Base-by-base conservation (phyloP, 805 yeast species). In the Ogataea chonburiensis region DNA sequence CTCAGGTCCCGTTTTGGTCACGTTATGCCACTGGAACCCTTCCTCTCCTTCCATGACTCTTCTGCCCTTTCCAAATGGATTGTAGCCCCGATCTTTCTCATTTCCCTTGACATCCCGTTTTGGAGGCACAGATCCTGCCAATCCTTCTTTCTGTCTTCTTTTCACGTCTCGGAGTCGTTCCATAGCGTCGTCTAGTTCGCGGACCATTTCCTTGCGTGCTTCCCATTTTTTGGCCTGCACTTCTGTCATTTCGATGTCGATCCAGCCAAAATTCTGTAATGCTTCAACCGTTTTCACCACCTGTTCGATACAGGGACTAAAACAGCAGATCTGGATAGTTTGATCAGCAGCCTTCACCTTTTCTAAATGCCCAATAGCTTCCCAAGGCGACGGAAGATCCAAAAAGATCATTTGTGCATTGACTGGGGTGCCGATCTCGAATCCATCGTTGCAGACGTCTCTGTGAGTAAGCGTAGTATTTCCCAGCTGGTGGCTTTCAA, bases 231-330 rank as follows among this genome's bases (percentile, higher is more conserved):
- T 77, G 6, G 89, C 86, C 26, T 83, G 81, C 31, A 88, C 80
- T 56, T 91, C 98, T 3, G 91, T 94, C 89, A 87, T 85, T 61
- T 93, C 96, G 15, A 93, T 79, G 12, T 76, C 72, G 5, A 75
- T 71, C 96, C 97, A 93, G 1, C 95, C 96, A 27, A 79, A 58
- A 21, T 67, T 72, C 47, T 81, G 79, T 40, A 93, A 64, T 0
- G 85, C 81, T 46, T 76, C 81, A 9, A 91, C 78, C 0, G 98
- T 86, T 56, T 85, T 81, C 40, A 82, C 82, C 3, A 93, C 98
- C 64, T 93, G 99, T 63, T 93, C 99, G 31, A 93, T 85, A 61
- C 99, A 93, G 7, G 99, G 99, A 24, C 95, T 86, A 56, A 93
- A 93, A 61, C 98, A 93, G 63, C 99, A 93, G 36, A 93, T 72